Percentiles rank a stretch among this genome's conserved stretches.
These are phyloP conservation scores for Brassica carinata DNA, from an alignment of 345 rosid genomes.

Conservation along the genomic window DNA sequence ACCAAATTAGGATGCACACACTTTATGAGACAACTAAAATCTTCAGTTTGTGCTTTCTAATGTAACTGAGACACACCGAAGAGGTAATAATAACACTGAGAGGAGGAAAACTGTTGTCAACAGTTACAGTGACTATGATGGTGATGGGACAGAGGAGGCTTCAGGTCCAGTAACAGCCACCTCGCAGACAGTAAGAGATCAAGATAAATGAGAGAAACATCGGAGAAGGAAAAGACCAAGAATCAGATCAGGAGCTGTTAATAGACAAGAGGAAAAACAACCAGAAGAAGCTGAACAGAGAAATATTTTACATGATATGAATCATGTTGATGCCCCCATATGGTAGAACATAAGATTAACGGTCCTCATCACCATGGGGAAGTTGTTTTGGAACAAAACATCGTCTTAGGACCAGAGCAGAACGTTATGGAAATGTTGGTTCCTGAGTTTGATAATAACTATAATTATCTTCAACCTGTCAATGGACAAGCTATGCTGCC, in stretches of 20 bases:
- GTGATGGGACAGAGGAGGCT: too few species aligned
- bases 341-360: neutral
- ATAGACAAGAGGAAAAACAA: too few species aligned
- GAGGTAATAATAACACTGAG: too few species aligned
- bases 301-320: neutral
- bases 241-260: too few species aligned
- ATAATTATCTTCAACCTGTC: constrained; percentile 48
- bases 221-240: too few species aligned
- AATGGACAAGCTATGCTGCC: constrained; percentile 52
- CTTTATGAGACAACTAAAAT: neutral
- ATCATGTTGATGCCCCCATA: neutral
- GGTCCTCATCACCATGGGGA: constrained; percentile 18
- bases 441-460: constrained; percentile 51
- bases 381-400: constrained; percentile 34
- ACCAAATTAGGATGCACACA: neutral
- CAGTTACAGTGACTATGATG: too few species aligned
- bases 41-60: too few species aligned
- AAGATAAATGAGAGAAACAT: too few species aligned
- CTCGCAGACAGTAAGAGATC: too few species aligned
- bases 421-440: constrained; percentile 43
- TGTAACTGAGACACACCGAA: too few species aligned
- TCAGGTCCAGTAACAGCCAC: too few species aligned
- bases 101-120: too few species aligned
- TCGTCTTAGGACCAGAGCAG: constrained; percentile 43
- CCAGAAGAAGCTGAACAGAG: neutral